Percentiles rank a stretch among this genome's conserved stretches.
Conservation (phyloP, 306 rosid species). For the Acacia acuminata region DNA sequence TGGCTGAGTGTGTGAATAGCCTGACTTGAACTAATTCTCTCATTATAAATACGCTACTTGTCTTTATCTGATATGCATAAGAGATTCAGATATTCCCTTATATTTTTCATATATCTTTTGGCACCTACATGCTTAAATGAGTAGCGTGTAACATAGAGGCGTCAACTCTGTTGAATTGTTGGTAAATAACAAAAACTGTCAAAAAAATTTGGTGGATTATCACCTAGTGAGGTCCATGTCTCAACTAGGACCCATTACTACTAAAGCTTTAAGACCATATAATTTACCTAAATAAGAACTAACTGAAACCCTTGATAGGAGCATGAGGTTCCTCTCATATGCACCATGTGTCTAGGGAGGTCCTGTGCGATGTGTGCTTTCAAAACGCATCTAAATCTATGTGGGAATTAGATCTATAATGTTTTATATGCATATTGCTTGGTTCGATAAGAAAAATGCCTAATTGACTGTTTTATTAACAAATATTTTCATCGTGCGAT, state of each 20-base stretch:
- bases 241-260: background rate
- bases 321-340: background rate
- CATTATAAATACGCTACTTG: too few species aligned
- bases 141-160: background rate
- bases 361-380: background rate
- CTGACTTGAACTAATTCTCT: too few species aligned
- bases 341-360: background rate
- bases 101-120: too few species aligned
- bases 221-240: conserved; percentile 4
- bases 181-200: background rate
- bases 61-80: too few species aligned
- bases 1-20: too few species aligned
- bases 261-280: background rate
- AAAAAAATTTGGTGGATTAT: background rate
- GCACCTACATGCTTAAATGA: background rate
- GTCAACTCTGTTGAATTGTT: background rate
- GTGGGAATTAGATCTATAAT: background rate
- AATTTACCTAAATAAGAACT: background rate
- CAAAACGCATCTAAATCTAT: background rate
- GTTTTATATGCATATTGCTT: background rate
- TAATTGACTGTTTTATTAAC: background rate
- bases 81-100: too few species aligned
- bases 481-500: background rate
- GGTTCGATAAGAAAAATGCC: background rate
- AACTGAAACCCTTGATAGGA: conserved; percentile 10